phyloP scores from a whole-genome alignment of 2,329 filamentous ascomycete species.

The Botrytis byssoidea region DNA sequence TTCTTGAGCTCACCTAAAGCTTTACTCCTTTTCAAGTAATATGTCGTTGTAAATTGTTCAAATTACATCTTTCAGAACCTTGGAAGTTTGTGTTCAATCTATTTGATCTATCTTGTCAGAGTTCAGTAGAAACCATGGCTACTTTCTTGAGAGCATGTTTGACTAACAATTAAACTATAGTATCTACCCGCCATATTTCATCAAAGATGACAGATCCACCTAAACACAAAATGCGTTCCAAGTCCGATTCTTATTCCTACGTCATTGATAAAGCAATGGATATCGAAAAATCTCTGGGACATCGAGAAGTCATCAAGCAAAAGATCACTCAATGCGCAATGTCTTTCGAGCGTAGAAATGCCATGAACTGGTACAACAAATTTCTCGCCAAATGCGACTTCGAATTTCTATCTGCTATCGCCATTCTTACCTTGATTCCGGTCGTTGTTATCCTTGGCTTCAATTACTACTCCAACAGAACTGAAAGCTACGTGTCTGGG shows the following conservation, averaged over 20 bases:
- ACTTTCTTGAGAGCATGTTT: background rate
- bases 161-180: background rate
- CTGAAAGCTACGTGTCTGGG: background rate
- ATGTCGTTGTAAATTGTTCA: background rate
- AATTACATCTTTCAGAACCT: background rate
- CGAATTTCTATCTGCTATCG: background rate
- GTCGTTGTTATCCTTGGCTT: background rate
- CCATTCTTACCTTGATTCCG: background rate
- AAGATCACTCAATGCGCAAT: accelerated
- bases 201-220: background rate
- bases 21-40: background rate
- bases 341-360: background rate
- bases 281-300: background rate
- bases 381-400: background rate
- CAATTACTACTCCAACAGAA: background rate
- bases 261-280: background rate
- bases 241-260: background rate
- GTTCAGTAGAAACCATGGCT: background rate
- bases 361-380: background rate
- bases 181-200: background rate
- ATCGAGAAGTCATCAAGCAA: background rate
- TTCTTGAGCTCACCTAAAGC: background rate
- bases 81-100: background rate
- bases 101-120: accelerated
- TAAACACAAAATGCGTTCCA: background rate